phyloP scores from a whole-genome alignment of 495 filamentous ascomycete genomes.

The Daldinia caldariorum region DNA sequence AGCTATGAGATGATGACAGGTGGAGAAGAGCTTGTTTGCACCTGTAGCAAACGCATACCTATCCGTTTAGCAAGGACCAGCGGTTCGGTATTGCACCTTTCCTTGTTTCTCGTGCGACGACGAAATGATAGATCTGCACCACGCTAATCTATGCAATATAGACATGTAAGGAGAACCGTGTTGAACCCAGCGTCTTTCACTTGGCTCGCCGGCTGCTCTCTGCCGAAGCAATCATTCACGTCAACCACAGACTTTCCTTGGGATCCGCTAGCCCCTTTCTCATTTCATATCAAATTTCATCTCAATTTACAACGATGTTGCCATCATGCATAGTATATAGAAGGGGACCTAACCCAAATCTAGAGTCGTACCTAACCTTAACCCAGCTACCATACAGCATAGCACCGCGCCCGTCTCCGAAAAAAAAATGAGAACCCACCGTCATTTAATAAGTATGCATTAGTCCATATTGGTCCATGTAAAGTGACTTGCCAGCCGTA shows the following conservation, averaged over 20 bases:
- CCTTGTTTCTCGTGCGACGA: neutral
- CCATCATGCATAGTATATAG: conserved; percentile 2
- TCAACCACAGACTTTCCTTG: neutral
- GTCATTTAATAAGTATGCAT: neutral
- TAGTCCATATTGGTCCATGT: neutral
- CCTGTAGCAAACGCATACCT: neutral
- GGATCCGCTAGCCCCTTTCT: neutral
- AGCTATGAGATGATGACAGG: neutral
- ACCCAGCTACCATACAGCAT: neutral
- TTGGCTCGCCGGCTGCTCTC: neutral
- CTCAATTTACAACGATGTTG: conserved; percentile 2
- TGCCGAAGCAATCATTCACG: neutral
- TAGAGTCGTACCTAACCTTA: neutral
- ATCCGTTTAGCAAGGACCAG: neutral
- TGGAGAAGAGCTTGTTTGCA: neutral
- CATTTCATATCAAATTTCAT: neutral
- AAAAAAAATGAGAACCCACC: neutral
- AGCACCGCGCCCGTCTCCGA: neutral
- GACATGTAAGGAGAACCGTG: neutral
- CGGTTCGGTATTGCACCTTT: neutral
- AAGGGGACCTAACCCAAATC: neutral
- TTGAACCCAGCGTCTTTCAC: neutral
- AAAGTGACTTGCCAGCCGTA: neutral
- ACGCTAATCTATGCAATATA: neutral
- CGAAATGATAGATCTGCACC: neutral